A percentile compares a stretch with the other conserved stretches of the same genome.
phyloP scores from a whole-genome alignment of 2,329 filamentous ascomycete species.

The Fusarium nanum region DNA sequence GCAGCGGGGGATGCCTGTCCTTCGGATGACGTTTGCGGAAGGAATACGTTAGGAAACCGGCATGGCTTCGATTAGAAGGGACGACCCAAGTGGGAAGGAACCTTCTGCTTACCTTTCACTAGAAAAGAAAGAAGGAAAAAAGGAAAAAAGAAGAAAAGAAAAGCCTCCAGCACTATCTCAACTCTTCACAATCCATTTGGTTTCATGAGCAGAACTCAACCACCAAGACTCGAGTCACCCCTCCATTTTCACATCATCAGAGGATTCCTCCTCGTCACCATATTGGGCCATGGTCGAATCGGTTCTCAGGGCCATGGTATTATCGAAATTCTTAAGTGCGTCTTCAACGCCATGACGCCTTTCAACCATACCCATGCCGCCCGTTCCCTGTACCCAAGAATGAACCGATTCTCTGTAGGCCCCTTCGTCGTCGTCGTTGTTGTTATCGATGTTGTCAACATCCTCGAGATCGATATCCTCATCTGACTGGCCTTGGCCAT shows the following conservation, averaged over 20 bases:
- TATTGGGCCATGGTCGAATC: neutral
- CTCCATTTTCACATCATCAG: constrained; percentile 4
- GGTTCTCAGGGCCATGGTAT: neutral
- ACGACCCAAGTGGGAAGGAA: neutral
- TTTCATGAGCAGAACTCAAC: neutral
- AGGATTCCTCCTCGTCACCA: neutral
- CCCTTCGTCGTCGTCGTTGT: neutral
- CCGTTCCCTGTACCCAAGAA: neutral
- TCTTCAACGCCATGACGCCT: neutral
- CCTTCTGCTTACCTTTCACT: neutral
- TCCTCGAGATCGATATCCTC: neutral
- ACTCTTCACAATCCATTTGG: neutral
- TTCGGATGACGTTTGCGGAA: constrained; percentile 7
- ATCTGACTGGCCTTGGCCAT: neutral
- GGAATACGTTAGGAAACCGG: neutral
- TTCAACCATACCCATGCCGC: neutral
- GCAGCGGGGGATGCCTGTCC: neutral
- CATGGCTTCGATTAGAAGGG: neutral
- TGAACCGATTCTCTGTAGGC: neutral
- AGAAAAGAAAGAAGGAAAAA: neutral
- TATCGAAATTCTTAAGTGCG: neutral
- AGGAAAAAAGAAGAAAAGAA: neutral
- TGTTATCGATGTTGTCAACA: neutral
- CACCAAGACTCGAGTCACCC: neutral
- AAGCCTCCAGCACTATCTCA: neutral